These are phyloP conservation scores for Metarhizium robertsii DNA, from an alignment of 2,329 filamentous ascomycete species.

Conservation along the genomic window DNA sequence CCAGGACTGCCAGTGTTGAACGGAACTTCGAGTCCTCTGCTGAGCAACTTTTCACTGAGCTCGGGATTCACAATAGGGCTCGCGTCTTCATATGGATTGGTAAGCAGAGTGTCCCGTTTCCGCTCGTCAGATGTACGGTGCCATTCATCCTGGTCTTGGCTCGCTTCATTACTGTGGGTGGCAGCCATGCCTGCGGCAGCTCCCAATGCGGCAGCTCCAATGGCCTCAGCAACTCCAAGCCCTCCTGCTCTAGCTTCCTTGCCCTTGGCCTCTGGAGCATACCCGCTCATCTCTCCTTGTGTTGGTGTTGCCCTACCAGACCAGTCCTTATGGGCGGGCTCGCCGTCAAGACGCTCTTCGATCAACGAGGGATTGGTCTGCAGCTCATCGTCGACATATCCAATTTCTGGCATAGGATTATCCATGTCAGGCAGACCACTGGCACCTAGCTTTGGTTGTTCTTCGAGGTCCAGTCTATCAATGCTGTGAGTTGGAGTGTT, in stretches of 20 bases:
- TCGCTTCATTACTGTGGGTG: conserved; percentile 41
- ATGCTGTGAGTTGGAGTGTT: conserved; percentile 50
- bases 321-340: conserved; percentile 35
- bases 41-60: conserved; percentile 40
- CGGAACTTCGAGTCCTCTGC: conserved; percentile 29
- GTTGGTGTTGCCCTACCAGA: conserved; percentile 46
- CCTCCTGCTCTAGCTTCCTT: conserved; percentile 15
- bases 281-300: conserved; percentile 17
- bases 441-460: conserved; percentile 48
- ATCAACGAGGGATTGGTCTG: conserved; percentile 81
- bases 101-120: conserved; percentile 57
- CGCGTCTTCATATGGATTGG: conserved; percentile 57
- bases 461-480: conserved; percentile 45
- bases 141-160: conserved; percentile 56
- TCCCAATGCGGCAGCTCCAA: conserved; percentile 43
- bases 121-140: conserved; percentile 51
- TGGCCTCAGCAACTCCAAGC: conserved; percentile 40
- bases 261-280: conserved; percentile 23
- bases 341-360: conserved; percentile 59
- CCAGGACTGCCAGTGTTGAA: conserved; percentile 47
- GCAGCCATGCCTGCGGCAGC: conserved; percentile 37
- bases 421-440: conserved; percentile 60
- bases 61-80: conserved; percentile 52
- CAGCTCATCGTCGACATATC: conserved; percentile 58
- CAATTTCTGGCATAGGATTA: conserved; percentile 70